Conservation (phyloP, 306 rosid genomes). For the Cucumis cinereus region DNA sequence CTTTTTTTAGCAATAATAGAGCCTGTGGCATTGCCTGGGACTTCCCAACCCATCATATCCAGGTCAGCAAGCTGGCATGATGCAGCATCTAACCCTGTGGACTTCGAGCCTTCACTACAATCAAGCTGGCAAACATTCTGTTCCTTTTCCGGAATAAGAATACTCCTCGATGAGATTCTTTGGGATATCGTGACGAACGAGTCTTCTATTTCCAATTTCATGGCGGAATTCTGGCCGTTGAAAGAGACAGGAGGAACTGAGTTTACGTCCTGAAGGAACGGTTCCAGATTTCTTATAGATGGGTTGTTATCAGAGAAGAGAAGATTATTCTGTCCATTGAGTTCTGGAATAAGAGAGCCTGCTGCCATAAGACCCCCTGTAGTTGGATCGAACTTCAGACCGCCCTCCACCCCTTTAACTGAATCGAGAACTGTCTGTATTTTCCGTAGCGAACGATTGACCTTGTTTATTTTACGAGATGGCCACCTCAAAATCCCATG, state of each 20-base stretch:
- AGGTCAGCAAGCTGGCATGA: conserved; percentile 14
- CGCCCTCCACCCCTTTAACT: conserved; percentile 66
- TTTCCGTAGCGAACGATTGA: conserved; percentile 61
- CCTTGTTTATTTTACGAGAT: conserved; percentile 82
- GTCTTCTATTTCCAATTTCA: conserved; percentile 40
- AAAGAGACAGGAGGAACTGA: conserved; percentile 15
- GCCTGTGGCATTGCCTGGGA: conserved; percentile 18
- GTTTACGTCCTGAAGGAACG: conserved; percentile 14
- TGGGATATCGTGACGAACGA: conserved; percentile 13
- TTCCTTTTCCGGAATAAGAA: conserved; percentile 16
- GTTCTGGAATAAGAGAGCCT: conserved; percentile 40
- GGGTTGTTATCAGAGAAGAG: conserved; percentile 26
- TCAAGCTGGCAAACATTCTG: conserved; percentile 15
- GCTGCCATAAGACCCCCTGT: conserved; percentile 45
- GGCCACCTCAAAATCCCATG: conserved; percentile 93
- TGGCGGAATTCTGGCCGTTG: conserved; percentile 15
- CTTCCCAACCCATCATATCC: conserved; percentile 15
- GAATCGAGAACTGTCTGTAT: conserved; percentile 69
- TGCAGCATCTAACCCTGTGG: conserved; percentile 22
- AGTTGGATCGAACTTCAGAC: conserved; percentile 59
- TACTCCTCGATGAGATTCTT: conserved; percentile 7
- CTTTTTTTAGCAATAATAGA: conserved; percentile 18
- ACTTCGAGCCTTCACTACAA: conserved; percentile 28
- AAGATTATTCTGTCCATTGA: conserved; percentile 17
- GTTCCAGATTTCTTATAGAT: conserved; percentile 16